Evolutionary conservation across 345 rosid genomes (phyloP), one percentile per base, ranked within the genome.

Genomic region (Eucalyptus fibrosa): DNA sequence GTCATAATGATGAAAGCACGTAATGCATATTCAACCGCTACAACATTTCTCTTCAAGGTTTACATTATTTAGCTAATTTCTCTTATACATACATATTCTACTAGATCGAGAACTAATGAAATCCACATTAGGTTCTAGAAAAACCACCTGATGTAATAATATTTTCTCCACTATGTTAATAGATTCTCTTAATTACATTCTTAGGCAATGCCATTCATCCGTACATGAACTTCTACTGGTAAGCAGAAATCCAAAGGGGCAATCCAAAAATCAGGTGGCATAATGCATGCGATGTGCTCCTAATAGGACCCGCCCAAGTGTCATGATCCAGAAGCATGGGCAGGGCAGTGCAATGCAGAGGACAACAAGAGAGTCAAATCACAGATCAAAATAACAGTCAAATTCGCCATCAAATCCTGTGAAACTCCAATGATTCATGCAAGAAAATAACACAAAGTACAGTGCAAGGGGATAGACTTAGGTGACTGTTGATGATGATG

Each of bases 81-180:
- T 69, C 17, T n/a, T 0, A 0, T 53, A 53, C 42, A 9, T 32
- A 18, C 24, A 69, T 32, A 34, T 32, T 69, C 42, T 34, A 2
- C 4, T 18, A 8, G 7, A 34, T 34, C 8, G 14, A 34, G 44
- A 69, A 34, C 21, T 34, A 69, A 18, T 34, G 3, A 9, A 40
- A 77, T 77, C 9, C 30, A 19, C 47, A 40, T 40, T 37, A 37
- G 30, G 47, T 12, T 0, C 47, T 37, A 19, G 5, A 37, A 34
- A 40, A 21, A 21, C 44, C 83, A 77, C 28, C 12, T 77, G 15
- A 37, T 37, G 17, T 12, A 0, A 21, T 40, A 6, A 21, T 23
- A 77, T 40, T 6, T 77, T 77, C 30, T 77, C 3, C 0, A 0
- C 47, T 77, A 23, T 40, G 5, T 77, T 7, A 12, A 6, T 77